Base-by-base conservation (phyloP, 2,329 filamentous ascomycete species). In the Cadophora malorum region DNA sequence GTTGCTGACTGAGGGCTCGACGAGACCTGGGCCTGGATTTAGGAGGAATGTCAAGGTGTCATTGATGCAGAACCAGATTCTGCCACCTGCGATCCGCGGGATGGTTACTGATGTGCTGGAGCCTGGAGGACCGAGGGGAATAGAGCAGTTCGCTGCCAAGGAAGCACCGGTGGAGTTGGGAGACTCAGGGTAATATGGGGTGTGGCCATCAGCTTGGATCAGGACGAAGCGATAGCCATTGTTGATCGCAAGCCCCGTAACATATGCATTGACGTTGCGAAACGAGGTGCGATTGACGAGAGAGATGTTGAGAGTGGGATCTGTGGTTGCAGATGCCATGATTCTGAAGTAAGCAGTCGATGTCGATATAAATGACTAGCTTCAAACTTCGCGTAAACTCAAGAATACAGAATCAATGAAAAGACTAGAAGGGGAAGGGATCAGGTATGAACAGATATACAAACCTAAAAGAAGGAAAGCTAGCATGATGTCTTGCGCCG, bases 1-100 rank as follows among this genome's bases (percentile, higher is more conserved):
- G 77, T 94, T 94, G 38, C 86, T 90, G 31, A 90, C 87, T 10
- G 88, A 90, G 0, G 92, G 92, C 79, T 94, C 91, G 53, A 94
- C 91, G 16, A 94, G 83, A 1, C 87, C 89, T 7, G 91, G 89
- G 6, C 76, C 76, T 1, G 88, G 89, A 78, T 94, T 94, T 63
- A 94, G 78, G 14, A 87, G 81, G 79, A 94, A 94, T 0, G 83
- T 87, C 76, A 90, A 90, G 2, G 83, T 77, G 76, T 93, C 80
- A 71, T 85, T 86, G 68, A 86, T 82, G 65, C 84, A 87, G 78
- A 92, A 91, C 88, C 90, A 94, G 76, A 94, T 86, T 67, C 91
- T 85, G 0, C 87, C 91, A 35, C 91, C 90, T 3, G 86, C 89
- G 25, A 93, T 83, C 68, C 88, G 88, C 14, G 91, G 91, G 69